Evolutionary conservation across 768 basidiomycete species (phyloP).

Genomic region (Macrolepiota fuliginosa): DNA sequence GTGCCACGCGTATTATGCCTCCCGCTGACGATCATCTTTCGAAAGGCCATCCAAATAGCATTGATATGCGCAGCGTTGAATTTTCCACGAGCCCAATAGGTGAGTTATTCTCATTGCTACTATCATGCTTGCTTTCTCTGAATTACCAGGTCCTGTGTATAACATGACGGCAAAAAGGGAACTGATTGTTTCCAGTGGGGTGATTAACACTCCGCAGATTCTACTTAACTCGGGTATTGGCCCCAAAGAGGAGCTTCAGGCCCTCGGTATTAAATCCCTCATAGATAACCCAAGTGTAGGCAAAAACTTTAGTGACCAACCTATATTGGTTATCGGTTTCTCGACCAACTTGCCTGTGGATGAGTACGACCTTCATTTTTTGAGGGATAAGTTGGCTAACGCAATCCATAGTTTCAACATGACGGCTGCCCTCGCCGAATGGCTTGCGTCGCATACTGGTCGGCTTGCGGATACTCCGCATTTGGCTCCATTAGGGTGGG

Average conservation of each 20-base stretch:
- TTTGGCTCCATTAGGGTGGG: neutral
- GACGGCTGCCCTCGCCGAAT: neutral
- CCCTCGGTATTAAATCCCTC: slow-evolving; percentile 11
- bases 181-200: slow-evolving; percentile 28
- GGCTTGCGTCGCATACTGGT: neutral
- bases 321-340: neutral
- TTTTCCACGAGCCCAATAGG: neutral
- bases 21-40: slow-evolving; percentile 7
- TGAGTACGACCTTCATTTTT: neutral
- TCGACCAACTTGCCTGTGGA: neutral
- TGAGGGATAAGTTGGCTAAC: neutral
- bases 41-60: slow-evolving; percentile 17
- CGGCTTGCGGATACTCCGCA: neutral
- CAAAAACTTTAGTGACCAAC: slow-evolving; percentile 17
- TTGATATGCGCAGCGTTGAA: neutral
- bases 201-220: slow-evolving; percentile 25
- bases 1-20: neutral
- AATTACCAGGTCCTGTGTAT: neutral
- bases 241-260: slow-evolving; percentile 6
- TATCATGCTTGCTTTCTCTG: neutral
- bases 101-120: neutral
- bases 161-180: slow-evolving; percentile 22
- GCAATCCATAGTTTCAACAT: neutral
- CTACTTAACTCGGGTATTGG: slow-evolving; percentile 24
- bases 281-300: slow-evolving; percentile 19